Evolutionary conservation across 1,284 basidiomycete species (phyloP).

Genomic region (Farysia itapuensis): DNA sequence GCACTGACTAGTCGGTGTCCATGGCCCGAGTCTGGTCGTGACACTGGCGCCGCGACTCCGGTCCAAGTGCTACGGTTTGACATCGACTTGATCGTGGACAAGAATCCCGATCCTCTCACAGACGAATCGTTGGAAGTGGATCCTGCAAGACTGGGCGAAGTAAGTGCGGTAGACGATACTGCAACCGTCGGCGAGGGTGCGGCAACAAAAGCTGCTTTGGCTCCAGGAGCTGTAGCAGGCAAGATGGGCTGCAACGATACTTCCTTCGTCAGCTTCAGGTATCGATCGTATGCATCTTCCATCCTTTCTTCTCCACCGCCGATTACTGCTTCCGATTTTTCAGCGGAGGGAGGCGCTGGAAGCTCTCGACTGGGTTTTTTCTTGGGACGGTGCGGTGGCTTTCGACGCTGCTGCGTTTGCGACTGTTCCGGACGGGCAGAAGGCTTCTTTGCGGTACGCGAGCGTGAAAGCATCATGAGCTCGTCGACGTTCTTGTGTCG

Average conservation of each 20-base stretch:
- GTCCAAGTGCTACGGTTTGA: slow-evolving; percentile 23
- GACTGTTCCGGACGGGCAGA: slow-evolving; percentile 31
- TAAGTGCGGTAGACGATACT: slow-evolving; percentile 3
- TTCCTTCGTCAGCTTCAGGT: slow-evolving; percentile 64
- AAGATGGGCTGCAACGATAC: slow-evolving; percentile 34
- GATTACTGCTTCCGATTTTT: not conserved
- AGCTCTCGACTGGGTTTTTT: slow-evolving; percentile 33
- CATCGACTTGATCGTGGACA: slow-evolving; percentile 49
- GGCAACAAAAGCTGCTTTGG: slow-evolving; percentile 2
- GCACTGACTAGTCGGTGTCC: slow-evolving; percentile 20
- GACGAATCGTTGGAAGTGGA: slow-evolving; percentile 10
- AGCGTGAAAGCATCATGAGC: slow-evolving; percentile 30
- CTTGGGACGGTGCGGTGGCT: slow-evolving; percentile 19
- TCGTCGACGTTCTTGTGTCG: slow-evolving; percentile 33
- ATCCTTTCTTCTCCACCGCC: slow-evolving; percentile 56
- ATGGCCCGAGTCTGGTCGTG: slow-evolving; percentile 6
- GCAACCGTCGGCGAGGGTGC: slow-evolving; percentile 1
- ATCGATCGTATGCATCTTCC: slow-evolving; percentile 87
- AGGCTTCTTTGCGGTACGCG: slow-evolving; percentile 23
- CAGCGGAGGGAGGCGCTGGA: slow-evolving; percentile 7
- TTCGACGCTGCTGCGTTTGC: slow-evolving; percentile 33
- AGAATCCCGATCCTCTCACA: slow-evolving; percentile 43
- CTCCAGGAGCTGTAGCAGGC: slow-evolving; percentile 12
- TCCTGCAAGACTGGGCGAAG: slow-evolving; percentile 9
- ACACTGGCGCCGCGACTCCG: slow-evolving; percentile 1